Base-by-base conservation (phyloP, 495 filamentous ascomycete species). In the Penicillium ochrochloron region DNA sequence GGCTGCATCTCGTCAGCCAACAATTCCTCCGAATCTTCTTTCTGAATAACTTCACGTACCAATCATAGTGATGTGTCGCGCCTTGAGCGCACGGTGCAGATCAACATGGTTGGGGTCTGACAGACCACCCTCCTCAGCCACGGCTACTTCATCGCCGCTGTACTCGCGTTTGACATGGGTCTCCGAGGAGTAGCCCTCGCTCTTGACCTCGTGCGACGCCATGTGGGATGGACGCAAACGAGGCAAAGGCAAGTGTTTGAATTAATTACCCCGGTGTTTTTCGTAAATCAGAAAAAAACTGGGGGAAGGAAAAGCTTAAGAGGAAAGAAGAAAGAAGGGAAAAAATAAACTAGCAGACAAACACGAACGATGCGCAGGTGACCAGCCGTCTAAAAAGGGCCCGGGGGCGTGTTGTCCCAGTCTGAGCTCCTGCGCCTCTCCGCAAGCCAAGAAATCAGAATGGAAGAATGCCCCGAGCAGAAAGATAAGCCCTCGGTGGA, bases 1-100 rank as follows among this genome's bases (percentile, higher is more conserved):
- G 12, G 92, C 92, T 82, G 17, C 6, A 41, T 8, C 11, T 3
- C 5, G 11, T 58, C 15, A 44, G 35, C 23, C 4, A 11, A 25
- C 3, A 10, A 6, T 21, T 31, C 35, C 5, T 0, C 25, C 11
- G 17, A 23, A 19, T 37, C 55, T 19, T 10, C 14, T 56, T 10
- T 19, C 3, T 7, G 9, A 25, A 8, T 1, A 0, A 0, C 2
- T 21, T 37, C 8, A 57, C 67, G 5, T 71, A 78, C 78, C 78
- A 70, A 97, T 96, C 93, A 94, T 94, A 70, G 90, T 89, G 72
- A 94, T 90, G 61, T 93, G 91, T 48, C 91, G 85, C 6, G 90
- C 85, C 68, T 90, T 88, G 59, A 94, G 82, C 17, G 86, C 90
- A 54, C 91, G 88, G 42, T 88, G 87, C n/a, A 93, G 75, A 14